Base-by-base conservation (phyloP, 2,329 filamentous ascomycete species). In the Nemania sp. region DNA sequence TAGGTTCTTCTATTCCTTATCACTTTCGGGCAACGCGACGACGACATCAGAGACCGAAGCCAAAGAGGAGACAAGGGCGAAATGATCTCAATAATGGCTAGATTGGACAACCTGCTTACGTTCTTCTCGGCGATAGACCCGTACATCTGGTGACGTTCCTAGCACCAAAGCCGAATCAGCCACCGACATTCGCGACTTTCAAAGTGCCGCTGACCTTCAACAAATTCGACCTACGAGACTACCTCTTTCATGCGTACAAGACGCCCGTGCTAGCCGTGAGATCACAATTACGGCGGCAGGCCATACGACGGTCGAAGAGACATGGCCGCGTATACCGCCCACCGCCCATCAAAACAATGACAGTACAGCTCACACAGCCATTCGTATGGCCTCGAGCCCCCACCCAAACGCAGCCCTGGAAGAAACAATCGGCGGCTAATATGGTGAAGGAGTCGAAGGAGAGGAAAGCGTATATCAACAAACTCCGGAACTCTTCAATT, bases 191-290 rank as follows among this genome's bases (percentile, higher is more conserved):
- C 79, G 96, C 95, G 71, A 91, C 90, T 75, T 99, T 99, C 88
- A 87, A 91, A 76, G 95, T 98, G 35, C 96, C 96, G 11, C 87
- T 98, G 74, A 90, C 88, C 75, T 94, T 98, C 86, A 97, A 93
- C 86, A 99, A 99, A 83, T 91, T 98, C 81, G 96, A 99, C 80
- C 84, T 99, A 49, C 93, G 94, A 80, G 94, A 98, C 84, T 99
- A 98, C 84, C 90, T 99, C 70, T 92, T 89, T 83, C 90, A 97
- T 80, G 88, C 88, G 51, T 99, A 99, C 85, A 86, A 87, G 68
- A 90, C 98, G 69, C 87, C 90, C 71, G 88, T 91, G 62, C 83
- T 88, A 60, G 85, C 85, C 72, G 89, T 98, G 70, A 92, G 95
- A 69, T 94, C 92, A 61, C 95, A 89, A 77, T 88, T 98, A 77